Conservation (phyloP, 768 basidiomycete genomes). For the Lactarius deliciosus region DNA sequence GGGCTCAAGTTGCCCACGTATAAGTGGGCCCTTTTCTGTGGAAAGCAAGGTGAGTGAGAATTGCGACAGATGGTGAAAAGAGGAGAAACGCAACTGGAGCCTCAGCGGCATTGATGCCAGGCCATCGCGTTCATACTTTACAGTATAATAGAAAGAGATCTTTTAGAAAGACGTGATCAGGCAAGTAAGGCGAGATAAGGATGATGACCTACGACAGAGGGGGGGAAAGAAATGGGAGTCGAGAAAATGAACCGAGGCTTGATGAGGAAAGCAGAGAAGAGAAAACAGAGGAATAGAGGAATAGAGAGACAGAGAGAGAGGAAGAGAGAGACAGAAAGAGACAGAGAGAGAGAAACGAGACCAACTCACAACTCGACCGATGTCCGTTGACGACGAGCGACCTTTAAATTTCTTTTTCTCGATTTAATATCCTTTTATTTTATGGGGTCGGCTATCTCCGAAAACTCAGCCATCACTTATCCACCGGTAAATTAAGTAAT, state of each 20-base stretch:
- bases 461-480: constrained; percentile 39
- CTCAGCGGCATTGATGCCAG: constrained; percentile 65
- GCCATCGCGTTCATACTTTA: constrained; percentile 76
- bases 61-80: neutral
- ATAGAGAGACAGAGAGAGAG: constrained; percentile 49
- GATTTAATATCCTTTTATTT: constrained; percentile 14
- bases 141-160: constrained; percentile 33
- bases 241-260: constrained; percentile 28
- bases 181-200: constrained; percentile 26
- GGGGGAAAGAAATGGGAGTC: constrained; percentile 31
- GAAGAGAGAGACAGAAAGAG: constrained; percentile 48
- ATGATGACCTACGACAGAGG: constrained; percentile 45
- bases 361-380: constrained; percentile 23
- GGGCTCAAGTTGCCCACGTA: constrained; percentile 99
- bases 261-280: constrained; percentile 33
- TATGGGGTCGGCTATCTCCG: constrained; percentile 22
- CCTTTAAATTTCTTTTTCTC: neutral
- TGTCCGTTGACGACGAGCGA: neutral
- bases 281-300: constrained; percentile 34
- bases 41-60: constrained; percentile 29
- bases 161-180: neutral
- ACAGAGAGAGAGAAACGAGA: constrained; percentile 41
- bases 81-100: constrained; percentile 58
- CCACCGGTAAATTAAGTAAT: constrained; percentile 76
- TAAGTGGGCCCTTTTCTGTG: constrained; percentile 88